Conservation (phyloP, 1,139 yeast species). For the Waltiozyma sp. region DNA sequence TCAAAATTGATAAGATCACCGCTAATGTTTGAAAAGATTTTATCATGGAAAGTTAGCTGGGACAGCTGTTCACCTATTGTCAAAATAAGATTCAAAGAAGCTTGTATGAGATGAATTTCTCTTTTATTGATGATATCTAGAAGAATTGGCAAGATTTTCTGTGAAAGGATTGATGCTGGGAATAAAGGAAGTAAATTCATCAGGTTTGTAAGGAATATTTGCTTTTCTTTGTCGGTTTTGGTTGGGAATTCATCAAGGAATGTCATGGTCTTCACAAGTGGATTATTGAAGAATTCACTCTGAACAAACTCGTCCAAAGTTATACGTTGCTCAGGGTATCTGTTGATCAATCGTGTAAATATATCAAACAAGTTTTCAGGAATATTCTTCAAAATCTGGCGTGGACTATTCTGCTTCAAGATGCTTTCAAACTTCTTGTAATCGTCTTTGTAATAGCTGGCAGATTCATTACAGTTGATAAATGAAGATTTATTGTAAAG, state of each 20-base stretch:
- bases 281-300: constrained; percentile 35
- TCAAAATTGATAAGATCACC: constrained; percentile 34
- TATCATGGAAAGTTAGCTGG: constrained; percentile 66
- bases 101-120: constrained; percentile 36
- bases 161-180: constrained; percentile 57
- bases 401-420: constrained; percentile 33
- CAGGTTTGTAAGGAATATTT: constrained; percentile 41
- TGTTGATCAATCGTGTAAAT: constrained; percentile 29
- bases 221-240: constrained; percentile 55
- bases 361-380: constrained; percentile 30
- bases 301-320: constrained; percentile 9
- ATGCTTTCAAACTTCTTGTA: constrained; percentile 31
- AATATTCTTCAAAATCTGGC: constrained; percentile 37
- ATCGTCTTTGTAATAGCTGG: constrained; percentile 38
- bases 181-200: constrained; percentile 40
- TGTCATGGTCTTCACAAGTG: constrained; percentile 71
- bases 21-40: constrained; percentile 39
- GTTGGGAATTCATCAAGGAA: constrained; percentile 81
- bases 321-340: constrained; percentile 29
- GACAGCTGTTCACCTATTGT: constrained; percentile 61
- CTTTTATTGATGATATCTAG: constrained; percentile 27
- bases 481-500: constrained; percentile 40
- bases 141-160: constrained; percentile 67
- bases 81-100: constrained; percentile 46
- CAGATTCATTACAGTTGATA: constrained; percentile 38